Evolutionary conservation across 2,329 filamentous ascomycete species (phyloP).

Genomic region (Diaporthe vaccinii): DNA sequence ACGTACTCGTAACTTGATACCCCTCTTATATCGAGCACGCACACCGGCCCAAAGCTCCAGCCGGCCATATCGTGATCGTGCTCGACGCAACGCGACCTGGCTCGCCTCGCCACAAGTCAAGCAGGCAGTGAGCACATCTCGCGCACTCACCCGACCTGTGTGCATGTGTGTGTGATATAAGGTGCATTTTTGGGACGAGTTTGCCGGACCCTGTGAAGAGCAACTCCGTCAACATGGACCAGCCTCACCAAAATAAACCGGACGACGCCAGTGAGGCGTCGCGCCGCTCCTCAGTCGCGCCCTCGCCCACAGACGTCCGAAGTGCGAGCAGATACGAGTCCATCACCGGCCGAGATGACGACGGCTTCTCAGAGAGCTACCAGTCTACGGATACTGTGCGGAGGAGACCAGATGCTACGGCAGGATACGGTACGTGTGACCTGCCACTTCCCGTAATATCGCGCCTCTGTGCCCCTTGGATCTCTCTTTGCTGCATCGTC

Average conservation of each 20-base stretch:
- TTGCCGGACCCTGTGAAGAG: background rate
- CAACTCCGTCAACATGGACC: conserved; percentile 57
- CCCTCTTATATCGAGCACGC: background rate
- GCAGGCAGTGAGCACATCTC: conserved; percentile 12
- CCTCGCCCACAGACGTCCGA: conserved; percentile 66
- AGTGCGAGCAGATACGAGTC: conserved; percentile 55
- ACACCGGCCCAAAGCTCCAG: conserved; percentile 20
- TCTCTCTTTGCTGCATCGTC: conserved; percentile 14
- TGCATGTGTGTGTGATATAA: background rate
- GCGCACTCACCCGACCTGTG: background rate
- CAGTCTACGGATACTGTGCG: conserved; percentile 73
- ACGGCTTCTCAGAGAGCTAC: conserved; percentile 63
- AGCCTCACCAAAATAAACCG: conserved; percentile 48
- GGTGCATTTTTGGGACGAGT: background rate
- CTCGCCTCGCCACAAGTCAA: background rate
- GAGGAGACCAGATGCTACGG: conserved; percentile 64
- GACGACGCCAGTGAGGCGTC: conserved; percentile 32
- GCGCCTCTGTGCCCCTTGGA: conserved; percentile 19
- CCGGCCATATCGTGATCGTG: conserved; percentile 4
- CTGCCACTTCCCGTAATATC: conserved; percentile 33
- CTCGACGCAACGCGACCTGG: conserved; percentile 26
- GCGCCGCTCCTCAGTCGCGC: conserved; percentile 48
- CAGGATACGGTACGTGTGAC: conserved; percentile 64
- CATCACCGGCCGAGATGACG: conserved; percentile 56
- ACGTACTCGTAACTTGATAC: conserved; percentile 29